These are phyloP conservation scores for Lactifluus volemus DNA, from an alignment of 768 basidiomycete genomes.

Conservation along the genomic window DNA sequence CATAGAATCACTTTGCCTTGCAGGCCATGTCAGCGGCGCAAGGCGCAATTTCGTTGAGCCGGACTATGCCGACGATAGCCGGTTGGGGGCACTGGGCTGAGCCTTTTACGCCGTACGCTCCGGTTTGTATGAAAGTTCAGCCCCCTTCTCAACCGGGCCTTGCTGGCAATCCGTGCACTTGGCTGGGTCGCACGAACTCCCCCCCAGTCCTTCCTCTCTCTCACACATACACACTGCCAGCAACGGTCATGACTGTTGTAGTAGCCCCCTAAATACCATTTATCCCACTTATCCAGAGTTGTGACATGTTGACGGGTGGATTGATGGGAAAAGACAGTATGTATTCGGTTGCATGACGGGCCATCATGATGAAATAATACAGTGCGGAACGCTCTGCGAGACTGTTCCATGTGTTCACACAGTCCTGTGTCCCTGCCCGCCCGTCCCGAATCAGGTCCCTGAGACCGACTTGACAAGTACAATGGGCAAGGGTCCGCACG, in stretches of 20 bases:
- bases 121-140: not conserved
- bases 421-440: too few relatives aligned
- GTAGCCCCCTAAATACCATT: not conserved
- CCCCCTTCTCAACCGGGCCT: not conserved
- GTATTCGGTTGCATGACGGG: not conserved
- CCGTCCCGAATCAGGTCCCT: too few relatives aligned
- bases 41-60: not conserved
- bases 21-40: not conserved
- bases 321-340: not conserved
- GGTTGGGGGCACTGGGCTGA: not conserved
- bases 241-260: too few relatives aligned
- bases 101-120: conserved; percentile 13
- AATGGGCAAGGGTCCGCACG: not conserved
- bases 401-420: too few relatives aligned
- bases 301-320: not conserved
- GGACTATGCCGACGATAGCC: not conserved
- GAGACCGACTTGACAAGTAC: too few relatives aligned
- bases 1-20: too few relatives aligned
- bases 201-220: too few relatives aligned
- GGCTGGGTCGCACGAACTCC: not conserved
- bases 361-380: not conserved
- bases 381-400: too few relatives aligned
- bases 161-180: not conserved
- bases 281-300: not conserved
- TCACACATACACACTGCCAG: too few relatives aligned